Evolutionary conservation across 306 rosid genomes (phyloP).

Genomic region (Pyrus bretschneideri): DNA sequence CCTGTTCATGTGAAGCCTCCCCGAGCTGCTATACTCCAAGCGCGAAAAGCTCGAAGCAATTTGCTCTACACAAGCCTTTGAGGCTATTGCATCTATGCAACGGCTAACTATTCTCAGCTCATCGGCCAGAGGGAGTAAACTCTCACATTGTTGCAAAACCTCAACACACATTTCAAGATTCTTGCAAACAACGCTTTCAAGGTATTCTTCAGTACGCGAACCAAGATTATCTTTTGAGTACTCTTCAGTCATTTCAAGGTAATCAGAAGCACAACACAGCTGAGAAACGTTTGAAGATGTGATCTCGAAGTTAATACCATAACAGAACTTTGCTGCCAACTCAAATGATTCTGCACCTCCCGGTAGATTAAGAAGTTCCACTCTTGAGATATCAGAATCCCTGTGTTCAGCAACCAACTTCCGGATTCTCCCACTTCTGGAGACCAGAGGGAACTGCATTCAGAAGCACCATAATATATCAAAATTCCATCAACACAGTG

Average conservation of each 20-base stretch:
- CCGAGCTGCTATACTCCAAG: constrained; percentile 96
- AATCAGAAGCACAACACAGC: constrained; percentile 80
- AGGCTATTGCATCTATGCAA: constrained; percentile 91
- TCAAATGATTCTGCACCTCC: constrained; percentile 93
- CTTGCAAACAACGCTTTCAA: constrained; percentile 72
- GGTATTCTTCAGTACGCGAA: constrained; percentile 78
- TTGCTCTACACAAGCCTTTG: constrained; percentile 94
- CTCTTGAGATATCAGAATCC: constrained; percentile 82
- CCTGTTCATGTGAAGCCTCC: constrained; percentile 88
- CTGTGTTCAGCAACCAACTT: constrained; percentile 87
- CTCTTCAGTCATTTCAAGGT: constrained; percentile 93
- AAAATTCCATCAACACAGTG: constrained; percentile 11
- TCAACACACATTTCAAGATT: constrained; percentile 90
- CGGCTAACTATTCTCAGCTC: constrained; percentile 70
- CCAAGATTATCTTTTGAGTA: constrained; percentile 82
- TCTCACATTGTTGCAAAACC: constrained; percentile 90
- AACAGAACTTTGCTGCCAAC: constrained; percentile 92
- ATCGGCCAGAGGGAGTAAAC: constrained; percentile 77
- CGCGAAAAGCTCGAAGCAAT: constrained; percentile 97
- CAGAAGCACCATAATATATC: not conserved
- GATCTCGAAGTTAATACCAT: constrained; percentile 91
- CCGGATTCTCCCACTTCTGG: constrained; percentile 92
- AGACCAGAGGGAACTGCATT: constrained; percentile 94
- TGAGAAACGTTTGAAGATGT: constrained; percentile 81
- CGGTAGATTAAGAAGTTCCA: constrained; percentile 86